Evolutionary conservation across 306 rosid genomes (phyloP), one percentile per base, ranked within the genome.

Genomic region (Cicer pinnatifidum): DNA sequence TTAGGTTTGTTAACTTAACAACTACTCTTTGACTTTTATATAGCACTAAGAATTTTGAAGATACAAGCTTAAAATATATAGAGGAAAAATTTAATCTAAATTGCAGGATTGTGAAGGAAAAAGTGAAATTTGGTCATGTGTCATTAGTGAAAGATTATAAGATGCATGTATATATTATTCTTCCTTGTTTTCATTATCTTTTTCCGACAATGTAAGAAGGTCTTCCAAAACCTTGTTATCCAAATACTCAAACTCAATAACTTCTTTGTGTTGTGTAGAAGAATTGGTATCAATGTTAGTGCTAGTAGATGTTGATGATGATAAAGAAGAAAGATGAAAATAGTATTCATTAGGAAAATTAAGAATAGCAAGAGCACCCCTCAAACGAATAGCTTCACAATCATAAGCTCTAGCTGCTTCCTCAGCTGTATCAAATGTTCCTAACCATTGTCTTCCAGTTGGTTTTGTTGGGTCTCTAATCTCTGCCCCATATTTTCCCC

Each of bases 351-450:
- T 11, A 0, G 82, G 82, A 41, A 78, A 78, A 61, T 78, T 86
- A 0, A 86, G 88, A 12, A 76, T 79, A n/a, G 92, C 90, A 66
- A 82, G 88, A 48, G 80, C 84, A 43, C 90, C 92, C 68, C 87
- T 80, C 37, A 90, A 71, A 67, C 72, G 64, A 77, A 88, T 86
- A 6, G 96, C 96, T 8, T 90, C 96, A 50, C 85, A 77, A 78
- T 90, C 96, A 75, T 90, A 90, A 48, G 96, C 96, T 69, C 89
- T 69, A 9, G 96, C 92, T 0, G 96, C 96, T 66, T 90, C 89
- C 52, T 86, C 90, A 0, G 96, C 96, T 0, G 96, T 82, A 11
- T 86, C 90, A 66, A 87, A 90, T 48, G 96, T 90, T 1, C 96
- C 96, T 6, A 90, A 83, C 96, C 96, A 90, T 20, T 47, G 77